Evolutionary conservation across 352 stramenopile species (phyloP).

Genomic region (Phytophthora vignae): DNA sequence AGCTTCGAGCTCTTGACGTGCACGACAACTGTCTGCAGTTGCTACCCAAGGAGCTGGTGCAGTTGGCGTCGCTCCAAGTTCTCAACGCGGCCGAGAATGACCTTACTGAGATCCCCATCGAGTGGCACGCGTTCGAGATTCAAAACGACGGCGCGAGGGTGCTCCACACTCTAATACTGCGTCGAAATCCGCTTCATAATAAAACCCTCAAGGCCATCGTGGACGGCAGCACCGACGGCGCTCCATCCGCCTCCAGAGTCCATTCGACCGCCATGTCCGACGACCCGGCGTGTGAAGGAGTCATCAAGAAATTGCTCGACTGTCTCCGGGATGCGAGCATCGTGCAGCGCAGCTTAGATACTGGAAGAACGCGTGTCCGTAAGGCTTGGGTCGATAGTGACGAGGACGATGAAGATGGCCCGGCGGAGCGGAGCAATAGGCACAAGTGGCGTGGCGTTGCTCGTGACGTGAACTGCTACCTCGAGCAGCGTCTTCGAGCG

Average conservation of each 20-base stretch:
- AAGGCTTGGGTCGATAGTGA: slow-evolving; percentile 36
- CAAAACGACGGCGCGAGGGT: slow-evolving; percentile 33
- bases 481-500: slow-evolving; percentile 42
- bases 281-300: slow-evolving; percentile 48
- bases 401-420: slow-evolving; percentile 33
- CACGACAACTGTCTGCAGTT: slow-evolving; percentile 55
- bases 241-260: slow-evolving; percentile 4
- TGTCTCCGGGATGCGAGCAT: slow-evolving; percentile 42
- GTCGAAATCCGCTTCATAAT: slow-evolving; percentile 55
- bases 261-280: slow-evolving; percentile 16
- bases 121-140: slow-evolving; percentile 56
- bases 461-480: slow-evolving; percentile 53
- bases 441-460: slow-evolving; percentile 57
- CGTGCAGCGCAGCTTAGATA: slow-evolving; percentile 6
- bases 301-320: slow-evolving; percentile 64
- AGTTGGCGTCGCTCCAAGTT: slow-evolving; percentile 40
- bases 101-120: slow-evolving; percentile 48
- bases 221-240: slow-evolving; percentile 36
- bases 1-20: slow-evolving; percentile 52
- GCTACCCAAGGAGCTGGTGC: slow-evolving; percentile 38
- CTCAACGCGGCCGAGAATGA: slow-evolving; percentile 63
- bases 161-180: slow-evolving; percentile 53
- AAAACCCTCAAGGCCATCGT: slow-evolving; percentile 35
- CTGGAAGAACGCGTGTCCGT: not conserved
- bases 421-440: not conserved